Evolutionary conservation across 352 stramenopile genomes (phyloP).

Genomic region (Globisporangium takayamanum): DNA sequence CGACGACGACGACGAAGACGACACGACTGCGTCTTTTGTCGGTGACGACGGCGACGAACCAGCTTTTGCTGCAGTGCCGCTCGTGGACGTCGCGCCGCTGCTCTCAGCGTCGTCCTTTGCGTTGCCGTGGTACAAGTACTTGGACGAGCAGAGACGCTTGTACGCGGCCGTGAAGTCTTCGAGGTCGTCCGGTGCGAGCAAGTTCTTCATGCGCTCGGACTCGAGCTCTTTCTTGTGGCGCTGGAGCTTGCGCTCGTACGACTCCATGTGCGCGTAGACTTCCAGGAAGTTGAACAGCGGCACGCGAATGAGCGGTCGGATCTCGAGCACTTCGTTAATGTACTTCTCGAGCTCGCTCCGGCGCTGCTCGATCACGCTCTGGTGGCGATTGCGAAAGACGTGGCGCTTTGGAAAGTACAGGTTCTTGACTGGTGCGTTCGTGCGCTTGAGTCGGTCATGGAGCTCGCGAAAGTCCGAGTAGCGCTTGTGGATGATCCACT

Average conservation of each 20-base stretch:
- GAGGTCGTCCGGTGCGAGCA: constrained; percentile 51
- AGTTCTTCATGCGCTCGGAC: constrained; percentile 83
- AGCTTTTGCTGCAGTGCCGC: neutral
- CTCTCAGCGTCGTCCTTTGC: constrained; percentile 23
- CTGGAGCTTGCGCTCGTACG: constrained; percentile 78
- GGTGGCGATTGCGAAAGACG: constrained; percentile 78
- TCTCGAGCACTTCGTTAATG: constrained; percentile 82
- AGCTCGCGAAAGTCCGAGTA: constrained; percentile 88
- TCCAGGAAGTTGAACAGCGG: constrained; percentile 87
- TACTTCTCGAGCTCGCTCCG: constrained; percentile 84
- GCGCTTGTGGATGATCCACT: constrained; percentile 86
- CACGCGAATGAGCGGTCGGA: constrained; percentile 71
- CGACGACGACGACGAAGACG: constrained; percentile 31
- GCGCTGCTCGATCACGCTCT: constrained; percentile 82
- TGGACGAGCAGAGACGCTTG: constrained; percentile 75
- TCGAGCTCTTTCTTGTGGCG: constrained; percentile 85
- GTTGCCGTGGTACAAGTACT: constrained; percentile 73
- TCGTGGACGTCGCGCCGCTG: constrained; percentile 13
- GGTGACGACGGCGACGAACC: constrained; percentile 17
- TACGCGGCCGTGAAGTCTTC: constrained; percentile 74
- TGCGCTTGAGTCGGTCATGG: constrained; percentile 77
- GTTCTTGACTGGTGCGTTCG: constrained; percentile 68
- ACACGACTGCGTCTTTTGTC: constrained; percentile 25
- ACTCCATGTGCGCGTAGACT: constrained; percentile 85
- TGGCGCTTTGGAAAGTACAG: constrained; percentile 84